phyloP scores from a whole-genome alignment of 352 stramenopile genomes.

The Plasmopara muralis region DNA sequence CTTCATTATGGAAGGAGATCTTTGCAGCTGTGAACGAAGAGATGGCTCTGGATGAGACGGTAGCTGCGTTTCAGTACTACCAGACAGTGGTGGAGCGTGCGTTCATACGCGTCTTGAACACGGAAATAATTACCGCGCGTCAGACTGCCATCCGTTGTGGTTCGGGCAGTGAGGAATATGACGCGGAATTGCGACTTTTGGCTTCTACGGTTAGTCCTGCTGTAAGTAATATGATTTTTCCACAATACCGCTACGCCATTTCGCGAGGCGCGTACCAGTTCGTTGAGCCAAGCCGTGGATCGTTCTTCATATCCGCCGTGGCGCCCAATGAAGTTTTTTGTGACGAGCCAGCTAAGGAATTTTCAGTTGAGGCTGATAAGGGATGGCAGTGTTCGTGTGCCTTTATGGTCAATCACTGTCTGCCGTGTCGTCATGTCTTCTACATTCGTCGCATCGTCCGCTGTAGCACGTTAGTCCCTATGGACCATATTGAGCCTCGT shows the following conservation, averaged over 20 bases:
- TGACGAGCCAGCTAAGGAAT: conserved; percentile 29
- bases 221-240: conserved; percentile 20
- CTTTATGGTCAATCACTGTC: conserved; percentile 31
- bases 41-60: conserved; percentile 27
- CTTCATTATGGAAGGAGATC: conserved; percentile 21
- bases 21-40: conserved; percentile 23
- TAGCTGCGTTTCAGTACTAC: conserved; percentile 27
- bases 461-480: conserved; percentile 25
- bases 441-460: conserved; percentile 31
- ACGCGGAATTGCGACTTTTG: conserved; percentile 28
- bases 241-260: conserved; percentile 25
- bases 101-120: conserved; percentile 19
- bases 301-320: conserved; percentile 27
- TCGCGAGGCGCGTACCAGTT: conserved; percentile 28
- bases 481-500: conserved; percentile 21
- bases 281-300: conserved; percentile 24
- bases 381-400: conserved; percentile 34
- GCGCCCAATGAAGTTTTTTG: conserved; percentile 25
- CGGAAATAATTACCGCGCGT: conserved; percentile 5
- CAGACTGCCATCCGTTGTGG: conserved; percentile 4
- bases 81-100: conserved; percentile 29
- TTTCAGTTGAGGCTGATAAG: conserved; percentile 25
- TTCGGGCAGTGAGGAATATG: conserved; percentile 12
- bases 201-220: conserved; percentile 21
- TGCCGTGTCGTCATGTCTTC: conserved; percentile 30